Evolutionary conservation across 2,329 filamentous ascomycete species (phyloP).

Genomic region (Exutisphaerella laricina): DNA sequence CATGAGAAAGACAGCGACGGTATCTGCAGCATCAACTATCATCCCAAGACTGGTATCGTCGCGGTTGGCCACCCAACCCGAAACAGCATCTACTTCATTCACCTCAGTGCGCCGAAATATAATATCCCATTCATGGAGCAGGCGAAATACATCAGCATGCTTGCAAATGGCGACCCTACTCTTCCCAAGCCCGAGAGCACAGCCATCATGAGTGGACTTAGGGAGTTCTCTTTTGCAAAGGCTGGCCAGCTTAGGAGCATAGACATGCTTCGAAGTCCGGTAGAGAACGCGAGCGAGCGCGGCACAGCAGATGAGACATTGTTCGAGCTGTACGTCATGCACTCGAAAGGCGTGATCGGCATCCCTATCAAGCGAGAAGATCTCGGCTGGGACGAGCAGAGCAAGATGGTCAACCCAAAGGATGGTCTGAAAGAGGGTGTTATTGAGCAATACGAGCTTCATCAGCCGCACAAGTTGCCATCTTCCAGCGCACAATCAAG

Average conservation of each 20-base stretch:
- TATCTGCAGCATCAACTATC: conserved; percentile 96
- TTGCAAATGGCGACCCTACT: conserved; percentile 64
- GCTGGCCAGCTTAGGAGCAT: conserved; percentile 84
- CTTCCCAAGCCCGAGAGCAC: conserved; percentile 87
- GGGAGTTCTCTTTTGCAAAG: conserved; percentile 86
- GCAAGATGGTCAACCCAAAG: conserved; percentile 74
- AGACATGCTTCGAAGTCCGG: conserved; percentile 71
- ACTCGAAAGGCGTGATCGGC: conserved; percentile 93
- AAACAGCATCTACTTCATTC: conserved; percentile 96
- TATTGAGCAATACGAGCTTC: conserved; percentile 67
- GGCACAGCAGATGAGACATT: conserved; percentile 63
- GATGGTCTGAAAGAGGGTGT: conserved; percentile 69
- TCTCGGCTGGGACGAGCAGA: conserved; percentile 84
- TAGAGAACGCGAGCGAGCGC: conserved; percentile 47
- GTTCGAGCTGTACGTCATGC: conserved; percentile 96
- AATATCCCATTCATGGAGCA: conserved; percentile 74
- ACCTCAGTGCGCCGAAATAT: conserved; percentile 91
- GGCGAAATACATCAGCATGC: conserved; percentile 75
- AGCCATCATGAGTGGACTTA: conserved; percentile 92
- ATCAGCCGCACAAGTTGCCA: conserved; percentile 18
- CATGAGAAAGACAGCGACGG: conserved; percentile 77
- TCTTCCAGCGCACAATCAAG: conserved; percentile 16
- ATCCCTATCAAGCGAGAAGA: conserved; percentile 80
- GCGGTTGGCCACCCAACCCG: conserved; percentile 92
- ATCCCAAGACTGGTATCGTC: conserved; percentile 86